These are phyloP conservation scores for Sporothrix inflata DNA, from an alignment of 2,329 filamentous ascomycete species.

Conservation along the genomic window DNA sequence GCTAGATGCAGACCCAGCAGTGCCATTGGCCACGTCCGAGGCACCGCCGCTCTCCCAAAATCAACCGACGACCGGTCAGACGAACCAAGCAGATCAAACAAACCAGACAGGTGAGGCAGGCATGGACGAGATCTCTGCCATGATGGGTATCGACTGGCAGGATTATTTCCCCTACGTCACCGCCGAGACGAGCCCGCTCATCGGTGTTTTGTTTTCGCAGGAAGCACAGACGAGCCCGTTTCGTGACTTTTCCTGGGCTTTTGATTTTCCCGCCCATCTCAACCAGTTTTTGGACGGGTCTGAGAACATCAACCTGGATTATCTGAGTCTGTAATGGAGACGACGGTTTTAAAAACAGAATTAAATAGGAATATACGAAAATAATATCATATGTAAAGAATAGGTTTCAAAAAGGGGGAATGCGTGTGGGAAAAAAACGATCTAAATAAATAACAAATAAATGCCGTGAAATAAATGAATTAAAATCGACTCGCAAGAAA, in stretches of 20 bases:
- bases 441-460: too few species aligned
- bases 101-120: not conserved
- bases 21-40: not conserved
- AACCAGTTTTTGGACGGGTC: not conserved
- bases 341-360: not conserved
- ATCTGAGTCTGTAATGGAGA: not conserved
- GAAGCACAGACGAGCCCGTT: not conserved
- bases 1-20: not conserved
- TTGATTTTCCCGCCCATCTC: not conserved
- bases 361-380: too few species aligned
- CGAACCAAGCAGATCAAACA: not conserved
- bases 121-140: not conserved
- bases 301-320: not conserved
- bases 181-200: not conserved
- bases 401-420: too few species aligned
- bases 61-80: not conserved
- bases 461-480: too few species aligned
- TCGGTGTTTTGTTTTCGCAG: not conserved
- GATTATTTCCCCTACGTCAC: not conserved
- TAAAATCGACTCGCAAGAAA: too few species aligned
- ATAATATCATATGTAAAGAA: too few species aligned
- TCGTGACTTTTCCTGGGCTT: not conserved
- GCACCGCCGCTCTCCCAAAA: not conserved
- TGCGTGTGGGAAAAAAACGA: too few species aligned
- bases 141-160: conserved; percentile 1